These are phyloP conservation scores for Pulicaria dysenterica DNA, from an alignment of 129 eudicot species.

Conservation along the genomic window DNA sequence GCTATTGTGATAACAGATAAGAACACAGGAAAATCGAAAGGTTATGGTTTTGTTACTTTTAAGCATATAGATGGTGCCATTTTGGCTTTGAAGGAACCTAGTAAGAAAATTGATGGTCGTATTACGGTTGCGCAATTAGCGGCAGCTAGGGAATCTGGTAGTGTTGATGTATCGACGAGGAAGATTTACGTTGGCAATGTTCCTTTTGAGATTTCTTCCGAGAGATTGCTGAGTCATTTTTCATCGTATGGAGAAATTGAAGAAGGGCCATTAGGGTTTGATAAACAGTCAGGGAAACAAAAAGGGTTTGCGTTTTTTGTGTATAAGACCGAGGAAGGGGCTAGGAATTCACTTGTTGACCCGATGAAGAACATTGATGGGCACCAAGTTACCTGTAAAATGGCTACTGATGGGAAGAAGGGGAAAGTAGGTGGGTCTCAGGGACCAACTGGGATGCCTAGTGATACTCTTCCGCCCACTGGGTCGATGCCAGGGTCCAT, in stretches of 20 bases:
- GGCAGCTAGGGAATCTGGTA: constrained; percentile 48
- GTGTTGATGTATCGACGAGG: constrained; percentile 61
- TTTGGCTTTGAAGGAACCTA: constrained; percentile 67
- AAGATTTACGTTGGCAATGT: constrained; percentile 85
- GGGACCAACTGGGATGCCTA: constrained; percentile 36
- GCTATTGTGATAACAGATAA: constrained; percentile 73
- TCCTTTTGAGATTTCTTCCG: constrained; percentile 65
- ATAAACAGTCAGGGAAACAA: constrained; percentile 68
- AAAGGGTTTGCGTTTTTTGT: constrained; percentile 86
- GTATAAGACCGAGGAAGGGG: constrained; percentile 87
- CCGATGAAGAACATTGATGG: constrained; percentile 75
- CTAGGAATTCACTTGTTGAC: constrained; percentile 62
- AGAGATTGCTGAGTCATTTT: constrained; percentile 58
- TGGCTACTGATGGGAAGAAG: constrained; percentile 83
- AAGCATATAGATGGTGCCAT: constrained; percentile 72
- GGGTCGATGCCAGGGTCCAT: constrained; percentile 30
- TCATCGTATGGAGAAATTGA: constrained; percentile 74
- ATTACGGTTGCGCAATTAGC: constrained; percentile 77
- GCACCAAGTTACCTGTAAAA: constrained; percentile 67
- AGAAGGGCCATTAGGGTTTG: constrained; percentile 89
- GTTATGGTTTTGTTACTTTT: constrained; percentile 78
- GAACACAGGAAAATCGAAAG: constrained; percentile 63
- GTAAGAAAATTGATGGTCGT: constrained; percentile 79
- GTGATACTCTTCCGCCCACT: constrained; percentile 8
- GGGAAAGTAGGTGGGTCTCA: constrained; percentile 40